Evolutionary conservation across 2,329 filamentous ascomycete species (phyloP), one percentile per base, ranked within the genome.

Genomic region (Pseudogymnoascus sp.): DNA sequence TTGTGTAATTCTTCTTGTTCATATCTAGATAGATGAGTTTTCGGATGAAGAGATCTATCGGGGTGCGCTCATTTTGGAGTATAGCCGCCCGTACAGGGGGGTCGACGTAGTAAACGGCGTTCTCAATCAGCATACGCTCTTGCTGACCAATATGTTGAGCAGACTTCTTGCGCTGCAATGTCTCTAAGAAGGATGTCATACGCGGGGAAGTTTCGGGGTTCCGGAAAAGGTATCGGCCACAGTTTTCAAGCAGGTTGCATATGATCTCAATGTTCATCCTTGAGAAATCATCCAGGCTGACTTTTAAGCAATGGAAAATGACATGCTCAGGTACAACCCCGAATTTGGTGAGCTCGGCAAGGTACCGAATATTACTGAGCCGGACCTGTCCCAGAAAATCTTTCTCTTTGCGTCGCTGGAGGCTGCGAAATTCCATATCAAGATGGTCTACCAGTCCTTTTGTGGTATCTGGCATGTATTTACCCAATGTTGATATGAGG

Each of bases 231-330:
- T 97, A 99, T 16, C 94, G 86, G 45, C 94, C 94, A 71, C 95
- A 99, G 67, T 97, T 97, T 74, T 99, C 94, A 21, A 99, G 81
- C 29, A 99, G 80, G 71, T 95, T 96, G 71, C 92, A 95, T 66
- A 99, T 93, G 69, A 99, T 97, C 74, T 99, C 95, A 66, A 99
- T 97, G 71, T 99, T 99, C 90, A 97, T 97, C 65, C 93, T 85
- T 2, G 94, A 97, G 72, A 99, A 99, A 71, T 99, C 94, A 70
- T 99, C 94, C 29, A 99, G 78, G 68, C 93, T 95, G 73, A 99
- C 93, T 75, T 97, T 99, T 69, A 99, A 85, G 72, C 94, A 99
- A 72, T 99, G 94, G 72, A 99, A 99, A 61, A 99, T 95, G 66
- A 99, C 93, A 75, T 99, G 94, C 74, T 99, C 94, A 0, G 95